Evolutionary conservation across 805 yeast genomes (phyloP).

Genomic region (Yamadazyma sp.): DNA sequence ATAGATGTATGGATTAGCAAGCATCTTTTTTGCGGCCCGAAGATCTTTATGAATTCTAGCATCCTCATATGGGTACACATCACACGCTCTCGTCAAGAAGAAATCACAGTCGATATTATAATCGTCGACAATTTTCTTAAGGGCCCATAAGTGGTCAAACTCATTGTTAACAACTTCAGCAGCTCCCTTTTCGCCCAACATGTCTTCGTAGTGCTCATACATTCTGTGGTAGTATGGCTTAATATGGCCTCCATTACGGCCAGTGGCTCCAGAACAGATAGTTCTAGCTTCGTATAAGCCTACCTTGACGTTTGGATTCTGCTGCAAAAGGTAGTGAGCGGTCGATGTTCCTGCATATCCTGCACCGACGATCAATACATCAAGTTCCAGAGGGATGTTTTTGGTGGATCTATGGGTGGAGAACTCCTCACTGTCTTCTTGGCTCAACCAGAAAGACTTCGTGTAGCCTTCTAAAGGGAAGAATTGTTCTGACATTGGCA

Average conservation of each 20-base stretch:
- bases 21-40: constrained; percentile 16
- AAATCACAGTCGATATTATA: constrained; percentile 40
- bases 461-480: constrained; percentile 9
- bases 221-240: constrained; percentile 20
- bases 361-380: constrained; percentile 43
- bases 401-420: constrained; percentile 18
- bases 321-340: constrained; percentile 33
- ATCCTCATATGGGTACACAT: constrained; percentile 24
- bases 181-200: constrained; percentile 27
- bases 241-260: constrained; percentile 51
- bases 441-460: constrained; percentile 12
- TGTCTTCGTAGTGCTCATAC: constrained; percentile 14
- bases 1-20: constrained; percentile 25
- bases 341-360: constrained; percentile 47
- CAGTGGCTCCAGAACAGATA: constrained; percentile 45
- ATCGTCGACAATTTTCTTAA: constrained; percentile 32
- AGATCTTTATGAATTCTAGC: constrained; percentile 9
- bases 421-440: constrained; percentile 8
- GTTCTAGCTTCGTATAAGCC: constrained; percentile 43
- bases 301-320: constrained; percentile 17
- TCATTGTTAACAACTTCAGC: constrained; percentile 41
- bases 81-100: constrained; percentile 32
- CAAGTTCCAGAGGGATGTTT: constrained; percentile 34
- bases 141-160: constrained; percentile 28
- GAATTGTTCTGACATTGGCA: background rate